These are phyloP conservation scores for Dentipellis fragilis DNA, from an alignment of 768 basidiomycete species.

Conservation along the genomic window DNA sequence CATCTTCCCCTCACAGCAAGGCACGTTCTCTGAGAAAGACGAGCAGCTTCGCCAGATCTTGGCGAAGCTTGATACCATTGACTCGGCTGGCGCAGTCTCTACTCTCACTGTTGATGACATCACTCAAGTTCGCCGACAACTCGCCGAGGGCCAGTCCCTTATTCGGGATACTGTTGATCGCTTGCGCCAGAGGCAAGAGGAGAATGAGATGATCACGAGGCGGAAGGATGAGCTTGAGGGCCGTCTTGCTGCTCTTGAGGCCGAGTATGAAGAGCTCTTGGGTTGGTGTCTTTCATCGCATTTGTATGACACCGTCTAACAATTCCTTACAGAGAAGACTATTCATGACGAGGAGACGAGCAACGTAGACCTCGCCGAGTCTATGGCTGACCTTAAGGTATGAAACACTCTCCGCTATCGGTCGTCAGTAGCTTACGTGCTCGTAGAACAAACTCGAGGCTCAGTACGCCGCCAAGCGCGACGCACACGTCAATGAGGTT, in stretches of 20 bases:
- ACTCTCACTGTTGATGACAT: conserved; percentile 69
- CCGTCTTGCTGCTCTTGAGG: conserved; percentile 69
- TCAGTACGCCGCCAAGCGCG: conserved; percentile 88
- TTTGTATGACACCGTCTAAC: conserved; percentile 7
- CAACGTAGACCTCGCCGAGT: conserved; percentile 73
- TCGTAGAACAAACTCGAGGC: conserved; percentile 83
- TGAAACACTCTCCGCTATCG: conserved; percentile 16
- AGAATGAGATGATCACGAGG: conserved; percentile 76
- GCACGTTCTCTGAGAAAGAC: conserved; percentile 92
- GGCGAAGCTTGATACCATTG: conserved; percentile 75
- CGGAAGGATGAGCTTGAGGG: conserved; percentile 83
- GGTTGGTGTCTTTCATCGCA: conserved; percentile 35
- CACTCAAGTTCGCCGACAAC: conserved; percentile 72
- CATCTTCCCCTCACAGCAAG: conserved; percentile 43
- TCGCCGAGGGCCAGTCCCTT: conserved; percentile 80
- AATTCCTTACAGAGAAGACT: conserved; percentile 61
- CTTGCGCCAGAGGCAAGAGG: conserved; percentile 83
- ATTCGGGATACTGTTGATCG: conserved; percentile 86
- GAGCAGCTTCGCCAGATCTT: conserved; percentile 82
- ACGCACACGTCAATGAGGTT: conserved; percentile 79
- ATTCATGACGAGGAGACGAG: conserved; percentile 83
- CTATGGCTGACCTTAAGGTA: conserved; percentile 88
- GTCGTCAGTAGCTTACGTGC: conserved; percentile 7
- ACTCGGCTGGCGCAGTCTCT: conserved; percentile 43
- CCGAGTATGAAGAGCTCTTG: conserved; percentile 94